Percentiles rank a stretch among this genome's conserved stretches.
These are phyloP conservation scores for Candida qinlingensis DNA, from an alignment of 805 yeast species.

Conservation along the genomic window DNA sequence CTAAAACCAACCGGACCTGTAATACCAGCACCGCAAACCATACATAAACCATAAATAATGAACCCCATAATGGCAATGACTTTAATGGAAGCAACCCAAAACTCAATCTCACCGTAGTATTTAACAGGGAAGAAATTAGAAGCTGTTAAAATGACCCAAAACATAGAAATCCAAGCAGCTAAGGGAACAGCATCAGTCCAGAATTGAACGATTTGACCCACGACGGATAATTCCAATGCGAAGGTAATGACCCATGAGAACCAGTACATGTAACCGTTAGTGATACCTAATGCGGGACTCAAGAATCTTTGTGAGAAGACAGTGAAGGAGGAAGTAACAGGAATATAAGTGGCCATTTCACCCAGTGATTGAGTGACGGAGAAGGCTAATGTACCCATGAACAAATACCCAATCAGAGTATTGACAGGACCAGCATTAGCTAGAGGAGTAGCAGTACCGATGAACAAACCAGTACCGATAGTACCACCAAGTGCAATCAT, in stretches of 20 bases:
- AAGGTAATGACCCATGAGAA: conserved; percentile 9
- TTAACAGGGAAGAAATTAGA: conserved; percentile 7
- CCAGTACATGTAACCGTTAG: conserved; percentile 9
- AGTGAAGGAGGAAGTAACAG: conserved; percentile 9
- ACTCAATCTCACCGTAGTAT: conserved; percentile 8
- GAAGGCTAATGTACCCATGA: conserved; percentile 7
- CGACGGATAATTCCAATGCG: conserved; percentile 6
- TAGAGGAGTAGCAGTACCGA: conserved; percentile 3
- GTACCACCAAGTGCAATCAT: conserved; percentile 12
- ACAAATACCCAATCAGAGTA: conserved; percentile 3
- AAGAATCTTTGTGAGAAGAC: conserved; percentile 6
- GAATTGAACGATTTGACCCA: conserved; percentile 6
- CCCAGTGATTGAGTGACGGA: conserved; percentile 8
- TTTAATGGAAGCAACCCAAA: conserved; percentile 8
- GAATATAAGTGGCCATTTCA: conserved; percentile 10
- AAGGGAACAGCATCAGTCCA: conserved; percentile 8
- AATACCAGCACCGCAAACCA: conserved; percentile 10
- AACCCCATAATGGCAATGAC: conserved; percentile 9
- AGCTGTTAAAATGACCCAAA: conserved; percentile 4
- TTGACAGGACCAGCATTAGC: conserved; percentile 9
- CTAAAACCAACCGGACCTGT: conserved; percentile 9
- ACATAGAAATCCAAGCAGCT: conserved; percentile 6
- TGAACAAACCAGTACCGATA: conserved; percentile 9
- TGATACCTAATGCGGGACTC: conserved; percentile 6
- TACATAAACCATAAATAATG: conserved; percentile 5